Percentiles rank a stretch among this genome's conserved stretches.
Conservation (phyloP, 306 rosid species). For the Glycine soja region DNA sequence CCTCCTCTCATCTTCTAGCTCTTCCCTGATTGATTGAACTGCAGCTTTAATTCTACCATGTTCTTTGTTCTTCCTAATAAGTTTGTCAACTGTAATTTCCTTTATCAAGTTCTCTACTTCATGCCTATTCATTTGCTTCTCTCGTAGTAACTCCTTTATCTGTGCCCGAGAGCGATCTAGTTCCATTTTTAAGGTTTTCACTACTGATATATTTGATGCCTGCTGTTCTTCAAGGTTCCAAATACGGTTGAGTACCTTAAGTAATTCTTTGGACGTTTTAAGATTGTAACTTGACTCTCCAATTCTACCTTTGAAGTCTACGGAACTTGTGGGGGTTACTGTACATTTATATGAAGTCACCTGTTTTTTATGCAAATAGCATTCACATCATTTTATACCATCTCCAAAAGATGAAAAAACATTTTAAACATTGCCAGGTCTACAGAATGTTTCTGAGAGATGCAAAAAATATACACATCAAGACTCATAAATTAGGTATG, state of each 20-base stretch:
- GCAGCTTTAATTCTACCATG: conserved; percentile 53
- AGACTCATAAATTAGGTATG: background rate
- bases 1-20: conserved; percentile 76
- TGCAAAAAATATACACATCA: conserved; percentile 1
- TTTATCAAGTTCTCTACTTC: conserved; percentile 59
- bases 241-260: conserved; percentile 68
- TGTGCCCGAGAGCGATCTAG: conserved; percentile 54
- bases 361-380: conserved; percentile 52
- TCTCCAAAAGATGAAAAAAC: conserved; percentile 28
- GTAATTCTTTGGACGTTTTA: conserved; percentile 63
- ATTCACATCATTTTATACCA: conserved; percentile 28
- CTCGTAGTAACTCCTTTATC: conserved; percentile 60
- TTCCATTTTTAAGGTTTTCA: conserved; percentile 66
- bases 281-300: conserved; percentile 51
- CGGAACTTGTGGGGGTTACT: conserved; percentile 53
- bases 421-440: background rate
- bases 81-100: conserved; percentile 51
- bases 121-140: conserved; percentile 56
- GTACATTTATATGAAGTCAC: conserved; percentile 57
- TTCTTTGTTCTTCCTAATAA: conserved; percentile 55
- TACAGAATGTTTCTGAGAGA: conserved; percentile 9
- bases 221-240: conserved; percentile 81
- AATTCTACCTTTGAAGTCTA: conserved; percentile 52
- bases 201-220: conserved; percentile 55
- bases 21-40: conserved; percentile 55